Evolutionary conservation across 2,329 filamentous ascomycete species (phyloP), one percentile per base, ranked within the genome.

Genomic region (Calonectria honghensis): DNA sequence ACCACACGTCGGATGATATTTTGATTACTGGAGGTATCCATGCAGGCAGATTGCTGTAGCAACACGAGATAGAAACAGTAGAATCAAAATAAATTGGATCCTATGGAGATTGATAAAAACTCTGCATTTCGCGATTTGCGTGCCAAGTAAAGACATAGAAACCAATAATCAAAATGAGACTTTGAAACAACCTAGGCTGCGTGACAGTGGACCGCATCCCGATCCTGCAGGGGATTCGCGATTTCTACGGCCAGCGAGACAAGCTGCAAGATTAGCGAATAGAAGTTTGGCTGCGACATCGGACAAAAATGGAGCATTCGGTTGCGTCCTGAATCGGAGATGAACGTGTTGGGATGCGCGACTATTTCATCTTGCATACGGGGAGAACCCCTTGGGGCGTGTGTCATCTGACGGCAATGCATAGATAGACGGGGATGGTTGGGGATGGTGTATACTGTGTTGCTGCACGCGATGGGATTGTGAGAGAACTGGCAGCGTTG

Each of bases 1-100:
- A 87, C 73, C 83, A 84, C n/a, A 88, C 85, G 9, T 82, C 82
- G 1, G 82, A 82, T 45, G 86, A 88, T 77, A 80, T 86, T 29
- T 67, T 84, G n/a, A 81, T 84, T 31, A 85, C 83, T 16, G 84
- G 85, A 35, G 85, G 84, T 27, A 81, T 85, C 14, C 83, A 85
- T 73, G 82, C 83, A 5, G 75, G 79, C 5, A 72, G 76, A 69
- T 54, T 74, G 9, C 20, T 76, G 41, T 74, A 50, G 29, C 20
- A 48, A n/a, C 41, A 48, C 18, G 6, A n/a, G 54, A 32, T 67
- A 29, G 14, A 52, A 50, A 52, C 18, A 39, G 37, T 20, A 14
- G 29, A 51, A 50, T 9, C 18, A 31, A 51, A 63, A 70, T 39
- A 13, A 70, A 32, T 16, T 29, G 18, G 31, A 39, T 7, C 29